Evolutionary conservation across 371 early-diverging fungal species (phyloP).

Genomic region (Actinomortierella wolfii): DNA sequence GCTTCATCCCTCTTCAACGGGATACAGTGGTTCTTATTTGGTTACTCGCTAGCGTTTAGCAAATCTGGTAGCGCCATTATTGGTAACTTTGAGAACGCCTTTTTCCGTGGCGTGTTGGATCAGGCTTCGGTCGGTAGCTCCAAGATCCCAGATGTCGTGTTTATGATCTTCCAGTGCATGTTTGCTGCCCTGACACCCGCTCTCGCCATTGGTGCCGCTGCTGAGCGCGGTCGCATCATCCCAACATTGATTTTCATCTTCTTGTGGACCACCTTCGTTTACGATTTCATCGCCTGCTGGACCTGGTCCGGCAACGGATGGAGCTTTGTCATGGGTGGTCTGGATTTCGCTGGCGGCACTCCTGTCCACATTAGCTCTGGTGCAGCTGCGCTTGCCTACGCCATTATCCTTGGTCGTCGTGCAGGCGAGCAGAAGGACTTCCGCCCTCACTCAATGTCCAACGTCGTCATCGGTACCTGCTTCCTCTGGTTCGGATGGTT

Average conservation of each 20-base stretch:
- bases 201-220: constrained; percentile 89
- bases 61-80: constrained; percentile 68
- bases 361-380: constrained; percentile 94
- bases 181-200: constrained; percentile 90
- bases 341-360: constrained; percentile 91
- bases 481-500: constrained; percentile 93
- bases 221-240: constrained; percentile 85
- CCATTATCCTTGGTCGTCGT: constrained; percentile 80
- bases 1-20: no score
- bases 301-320: constrained; percentile 90
- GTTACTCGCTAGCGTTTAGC: constrained; percentile 90
- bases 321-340: constrained; percentile 72
- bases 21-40: constrained; percentile 82
- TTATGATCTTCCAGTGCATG: constrained; percentile 80
- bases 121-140: constrained; percentile 60
- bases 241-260: constrained; percentile 90
- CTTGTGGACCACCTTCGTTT: constrained; percentile 91
- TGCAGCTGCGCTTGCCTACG: constrained; percentile 87
- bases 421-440: constrained; percentile 70
- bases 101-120: constrained; percentile 62
- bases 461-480: constrained; percentile 86
- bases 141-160: constrained; percentile 72
- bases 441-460: constrained; percentile 89
- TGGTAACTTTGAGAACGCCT: constrained; percentile 79
- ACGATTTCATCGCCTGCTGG: constrained; percentile 90